phyloP scores from a whole-genome alignment of 2,329 filamentous ascomycete species.

The Exophiala alcalophila region DNA sequence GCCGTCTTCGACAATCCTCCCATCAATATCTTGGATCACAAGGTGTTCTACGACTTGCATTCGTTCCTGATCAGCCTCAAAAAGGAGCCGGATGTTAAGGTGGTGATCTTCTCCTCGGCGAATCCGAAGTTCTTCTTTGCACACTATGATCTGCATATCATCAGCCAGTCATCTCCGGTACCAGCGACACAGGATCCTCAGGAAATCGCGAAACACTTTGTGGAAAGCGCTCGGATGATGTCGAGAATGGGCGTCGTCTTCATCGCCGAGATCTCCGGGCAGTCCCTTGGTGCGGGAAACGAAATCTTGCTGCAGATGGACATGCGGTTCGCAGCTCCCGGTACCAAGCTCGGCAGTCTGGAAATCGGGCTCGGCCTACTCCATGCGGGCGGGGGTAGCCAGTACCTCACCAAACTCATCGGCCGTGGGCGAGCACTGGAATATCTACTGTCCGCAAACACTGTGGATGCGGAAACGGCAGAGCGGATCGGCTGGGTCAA shows the following conservation, averaged over 20 bases:
- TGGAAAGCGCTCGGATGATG: conserved; percentile 9
- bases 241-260: conserved; percentile 6
- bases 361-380: conserved; percentile 2
- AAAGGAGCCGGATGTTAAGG: conserved; percentile 3
- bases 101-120: conserved; percentile 10
- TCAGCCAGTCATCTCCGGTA: conserved; percentile 2
- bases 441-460: conserved; percentile 8
- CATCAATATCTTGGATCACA: conserved; percentile 8
- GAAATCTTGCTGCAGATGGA: conserved; percentile 12
- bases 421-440: conserved; percentile 7
- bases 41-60: conserved; percentile 7
- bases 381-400: conserved; percentile 4
- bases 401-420: conserved; percentile 11
- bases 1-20: conserved; percentile 12
- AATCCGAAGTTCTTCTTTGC: conserved; percentile 12
- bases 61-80: conserved; percentile 1
- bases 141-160: conserved; percentile 6
- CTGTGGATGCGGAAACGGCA: conserved; percentile 9
- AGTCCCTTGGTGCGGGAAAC: conserved; percentile 4
- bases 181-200: background rate
- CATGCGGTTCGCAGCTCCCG: conserved; percentile 7
- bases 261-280: conserved; percentile 6
- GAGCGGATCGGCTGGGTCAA: conserved; percentile 11
- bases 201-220: background rate
- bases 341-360: conserved; percentile 2